Evolutionary conservation across 176 grass and related monocot species (phyloP).

Genomic region (Hyparrhenia diplandra): DNA sequence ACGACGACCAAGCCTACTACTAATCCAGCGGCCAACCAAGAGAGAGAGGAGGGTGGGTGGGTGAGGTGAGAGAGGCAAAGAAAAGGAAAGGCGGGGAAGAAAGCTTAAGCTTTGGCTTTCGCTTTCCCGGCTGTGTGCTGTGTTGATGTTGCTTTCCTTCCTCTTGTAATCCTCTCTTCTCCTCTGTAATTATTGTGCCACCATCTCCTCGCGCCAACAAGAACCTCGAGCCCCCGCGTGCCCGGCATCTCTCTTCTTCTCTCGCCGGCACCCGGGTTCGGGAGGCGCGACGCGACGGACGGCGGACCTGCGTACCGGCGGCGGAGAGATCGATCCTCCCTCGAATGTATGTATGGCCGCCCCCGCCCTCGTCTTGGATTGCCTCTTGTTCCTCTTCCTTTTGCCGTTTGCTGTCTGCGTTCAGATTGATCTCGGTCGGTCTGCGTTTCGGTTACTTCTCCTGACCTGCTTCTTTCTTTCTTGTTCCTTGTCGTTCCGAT

Average conservation of each 20-base stretch:
- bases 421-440: background rate
- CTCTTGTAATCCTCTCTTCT: background rate
- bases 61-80: no score
- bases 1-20: background rate
- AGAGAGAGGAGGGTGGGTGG: background rate
- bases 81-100: background rate
- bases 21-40: background rate
- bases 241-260: background rate
- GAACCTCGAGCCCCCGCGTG: background rate
- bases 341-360: constrained; percentile 7
- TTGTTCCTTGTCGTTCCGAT: constrained; percentile 16
- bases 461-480: background rate
- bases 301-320: background rate
- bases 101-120: constrained; percentile 50
- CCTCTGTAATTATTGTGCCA: constrained; percentile 33
- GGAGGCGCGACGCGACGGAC: background rate
- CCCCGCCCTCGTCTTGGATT: background rate
- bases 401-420: background rate
- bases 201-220: background rate
- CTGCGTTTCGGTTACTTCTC: background rate
- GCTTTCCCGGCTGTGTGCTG: constrained; percentile 50
- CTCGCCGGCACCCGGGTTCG: background rate
- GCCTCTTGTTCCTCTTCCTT: background rate
- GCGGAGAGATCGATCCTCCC: background rate
- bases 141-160: constrained; percentile 45